These are phyloP conservation scores for Aspergillus uvarum DNA, from an alignment of 2,329 filamentous ascomycete genomes.

Conservation along the genomic window DNA sequence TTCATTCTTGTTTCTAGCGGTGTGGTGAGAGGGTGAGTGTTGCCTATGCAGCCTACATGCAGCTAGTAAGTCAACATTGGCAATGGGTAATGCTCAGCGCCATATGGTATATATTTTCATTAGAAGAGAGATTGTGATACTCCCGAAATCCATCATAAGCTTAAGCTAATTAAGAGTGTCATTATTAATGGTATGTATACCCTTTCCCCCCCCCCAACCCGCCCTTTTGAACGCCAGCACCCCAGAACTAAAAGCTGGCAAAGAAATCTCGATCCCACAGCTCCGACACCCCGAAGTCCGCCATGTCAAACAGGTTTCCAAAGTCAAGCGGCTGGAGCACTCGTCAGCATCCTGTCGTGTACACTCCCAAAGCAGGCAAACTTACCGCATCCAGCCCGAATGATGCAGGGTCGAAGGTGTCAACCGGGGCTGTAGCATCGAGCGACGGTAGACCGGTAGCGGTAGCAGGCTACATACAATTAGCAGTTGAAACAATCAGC, in stretches of 20 bases:
- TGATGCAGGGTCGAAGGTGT: conserved; percentile 26
- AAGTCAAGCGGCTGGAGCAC: conserved; percentile 29
- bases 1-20: no score
- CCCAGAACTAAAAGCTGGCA: conserved; percentile 6
- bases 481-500: conserved; percentile 3
- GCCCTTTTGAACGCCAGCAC: background rate
- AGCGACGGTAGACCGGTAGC: conserved; percentile 11
- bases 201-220: background rate
- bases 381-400: conserved; percentile 11
- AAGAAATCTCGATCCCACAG: conserved; percentile 31
- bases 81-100: no score
- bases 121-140: no score
- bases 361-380: conserved; percentile 18
- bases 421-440: conserved; percentile 20
- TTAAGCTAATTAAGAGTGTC: background rate
- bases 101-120: no score
- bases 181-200: background rate
- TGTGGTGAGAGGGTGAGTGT: no score
- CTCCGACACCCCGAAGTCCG: conserved; percentile 26
- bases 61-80: no score
- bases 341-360: conserved; percentile 20
- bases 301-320: conserved; percentile 31
- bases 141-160: no score
- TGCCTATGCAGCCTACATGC: no score
- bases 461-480: conserved; percentile 17